These are phyloP conservation scores for Diaporthe vaccinii DNA, from an alignment of 2,329 filamentous ascomycete species.

Conservation along the genomic window DNA sequence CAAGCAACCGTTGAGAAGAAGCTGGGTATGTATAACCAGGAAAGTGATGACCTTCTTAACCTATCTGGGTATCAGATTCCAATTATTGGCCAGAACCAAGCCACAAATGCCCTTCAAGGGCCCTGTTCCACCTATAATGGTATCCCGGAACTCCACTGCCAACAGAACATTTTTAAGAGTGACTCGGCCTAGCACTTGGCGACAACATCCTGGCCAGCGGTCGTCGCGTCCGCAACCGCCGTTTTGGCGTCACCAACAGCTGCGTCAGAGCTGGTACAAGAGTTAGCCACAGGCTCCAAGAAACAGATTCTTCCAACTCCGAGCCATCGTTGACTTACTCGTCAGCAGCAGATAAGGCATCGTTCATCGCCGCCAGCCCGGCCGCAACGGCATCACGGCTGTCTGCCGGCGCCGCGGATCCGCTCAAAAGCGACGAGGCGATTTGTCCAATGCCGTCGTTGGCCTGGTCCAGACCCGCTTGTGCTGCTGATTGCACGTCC, in stretches of 20 bases:
- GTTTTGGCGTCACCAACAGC: constrained; percentile 25
- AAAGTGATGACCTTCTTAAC: background rate
- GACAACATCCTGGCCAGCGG: constrained; percentile 29
- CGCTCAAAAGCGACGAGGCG: constrained; percentile 8
- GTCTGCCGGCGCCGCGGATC: background rate
- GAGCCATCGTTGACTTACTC: background rate
- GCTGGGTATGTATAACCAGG: background rate
- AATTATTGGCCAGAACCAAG: background rate
- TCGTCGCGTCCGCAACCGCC: constrained; percentile 12
- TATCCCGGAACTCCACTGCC: background rate
- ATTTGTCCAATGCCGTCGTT: constrained; percentile 28
- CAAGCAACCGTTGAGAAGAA: no score
- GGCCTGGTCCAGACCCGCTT: constrained; percentile 30
- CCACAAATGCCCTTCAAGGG: background rate
- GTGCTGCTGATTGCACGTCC: background rate
- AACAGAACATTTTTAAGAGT: background rate
- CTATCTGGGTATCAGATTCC: background rate
- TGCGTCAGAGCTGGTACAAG: constrained; percentile 23
- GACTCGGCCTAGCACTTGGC: constrained; percentile 10
- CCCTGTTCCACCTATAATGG: background rate
- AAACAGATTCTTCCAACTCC: background rate
- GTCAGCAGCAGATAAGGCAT: constrained; percentile 21
- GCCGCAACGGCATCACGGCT: constrained; percentile 21
- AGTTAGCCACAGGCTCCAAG: background rate
- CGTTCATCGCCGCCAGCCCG: constrained; percentile 25